These are phyloP conservation scores for Apostasia ramifera DNA, from an alignment of 106 monocot genomes.

Conservation along the genomic window DNA sequence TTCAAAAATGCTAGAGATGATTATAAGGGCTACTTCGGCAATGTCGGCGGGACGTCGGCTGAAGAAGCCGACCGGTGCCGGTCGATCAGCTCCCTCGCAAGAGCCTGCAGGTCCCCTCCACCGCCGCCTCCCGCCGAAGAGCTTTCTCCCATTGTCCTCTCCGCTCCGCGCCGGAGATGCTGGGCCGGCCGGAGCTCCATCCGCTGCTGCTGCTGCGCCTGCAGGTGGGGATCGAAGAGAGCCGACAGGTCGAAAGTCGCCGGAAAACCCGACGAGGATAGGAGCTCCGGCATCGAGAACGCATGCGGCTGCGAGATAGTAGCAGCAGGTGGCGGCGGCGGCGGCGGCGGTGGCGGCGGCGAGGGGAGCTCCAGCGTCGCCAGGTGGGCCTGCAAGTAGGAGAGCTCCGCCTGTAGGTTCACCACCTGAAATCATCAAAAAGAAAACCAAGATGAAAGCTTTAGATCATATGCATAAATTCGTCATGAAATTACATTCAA, in stretches of 20 bases:
- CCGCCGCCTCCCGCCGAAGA: background rate
- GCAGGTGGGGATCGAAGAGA: constrained; percentile 50
- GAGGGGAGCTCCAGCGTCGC: constrained; percentile 74
- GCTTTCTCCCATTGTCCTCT: constrained; percentile 1
- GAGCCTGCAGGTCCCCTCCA: constrained; percentile 40
- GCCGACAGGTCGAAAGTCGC: constrained; percentile 56
- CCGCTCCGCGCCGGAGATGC: constrained; percentile 1
- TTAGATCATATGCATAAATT: background rate
- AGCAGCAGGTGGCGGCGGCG: constrained; percentile 21
- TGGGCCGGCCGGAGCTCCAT: constrained; percentile 18
- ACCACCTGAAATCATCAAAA: constrained; percentile 45
- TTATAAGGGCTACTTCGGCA: background rate
- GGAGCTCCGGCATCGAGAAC: constrained; percentile 69
- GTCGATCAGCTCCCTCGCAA: constrained; percentile 45
- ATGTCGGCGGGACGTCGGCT: background rate
- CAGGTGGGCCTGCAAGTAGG: constrained; percentile 78
- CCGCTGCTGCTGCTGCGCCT: constrained; percentile 34
- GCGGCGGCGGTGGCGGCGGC: constrained; percentile 54
- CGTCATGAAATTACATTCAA: no score
- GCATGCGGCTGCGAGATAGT: constrained; percentile 9
- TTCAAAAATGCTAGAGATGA: background rate
- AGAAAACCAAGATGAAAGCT: background rate
- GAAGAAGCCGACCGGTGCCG: constrained; percentile 17
- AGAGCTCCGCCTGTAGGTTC: constrained; percentile 75
- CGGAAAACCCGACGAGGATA: constrained; percentile 26